Base-by-base conservation (phyloP, 768 basidiomycete species). In the Candolleomyces efflorescens region DNA sequence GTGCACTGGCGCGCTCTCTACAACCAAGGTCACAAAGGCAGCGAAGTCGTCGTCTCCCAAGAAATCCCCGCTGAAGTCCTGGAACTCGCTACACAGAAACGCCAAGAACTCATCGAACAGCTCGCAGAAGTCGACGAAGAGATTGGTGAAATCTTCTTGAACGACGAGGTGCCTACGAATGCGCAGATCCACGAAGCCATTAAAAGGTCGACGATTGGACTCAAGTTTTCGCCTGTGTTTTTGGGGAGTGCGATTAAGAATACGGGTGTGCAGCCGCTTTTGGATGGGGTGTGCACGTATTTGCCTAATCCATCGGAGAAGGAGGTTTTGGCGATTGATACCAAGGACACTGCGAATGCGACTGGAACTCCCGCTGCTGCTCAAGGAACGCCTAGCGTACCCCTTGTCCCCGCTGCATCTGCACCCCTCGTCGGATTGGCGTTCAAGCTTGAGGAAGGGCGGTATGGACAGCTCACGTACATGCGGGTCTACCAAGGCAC, bases 401-500 rank as follows among this genome's bases (percentile, higher is more conserved):
- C 86, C 0, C 82, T 98, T 17, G 78, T 80, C 9, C 94, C 95
- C 27, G 94, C 94, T 7, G 84, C 91, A 0, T 81, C 85, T 26
- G 92, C 92, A 0, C 92, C 95, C 3, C 79, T 98, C 26, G 90
- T 99, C 59, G 95, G 91, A 7, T 77, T 99, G 51, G 97, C 97
- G 12, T 99, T 99, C 83, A 99, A 99, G 77, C 78, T 99, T 46
- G 97, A 99, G 71, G 97, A 99, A 76, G 95, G 96, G 3, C 82
- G 92, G 22, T 99, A 92, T 68, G 97, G 97, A 10, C 97, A 99
- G 72, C 75, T 99, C 67, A 99, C 97, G 0, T 99, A 99, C 71
- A 94, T 99, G 86, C 80, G 97, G 18, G 91, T 99, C 55, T 99
- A 99, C 66, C 97, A 98, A 71, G 97, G 97, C 27, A 91, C 84